Evolutionary conservation across 306 rosid genomes (phyloP), one percentile per base, ranked within the genome.

Genomic region (Crataegus laevigata): DNA sequence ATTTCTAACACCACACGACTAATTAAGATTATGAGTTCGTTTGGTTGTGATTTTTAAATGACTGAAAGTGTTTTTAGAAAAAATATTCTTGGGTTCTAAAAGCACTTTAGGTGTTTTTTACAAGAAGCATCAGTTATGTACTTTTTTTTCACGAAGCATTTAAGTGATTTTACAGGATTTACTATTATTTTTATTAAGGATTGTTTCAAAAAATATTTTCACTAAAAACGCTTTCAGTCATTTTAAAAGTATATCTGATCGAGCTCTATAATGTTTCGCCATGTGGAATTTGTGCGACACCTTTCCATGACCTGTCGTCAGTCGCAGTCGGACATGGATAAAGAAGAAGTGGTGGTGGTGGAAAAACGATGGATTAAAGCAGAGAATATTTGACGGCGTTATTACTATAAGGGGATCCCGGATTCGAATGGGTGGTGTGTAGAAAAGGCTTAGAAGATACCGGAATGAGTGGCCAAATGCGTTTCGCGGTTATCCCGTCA

Each of bases 381-480:
- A 30, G 32, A 14, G 50, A 74, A 45, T 43, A 32, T 74, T 47
- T 21, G 62, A 74, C 71, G 52, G 71, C 71, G 71, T 64, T 59
- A 32, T 29, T n/a, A 42, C 61, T 1, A 32, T 8, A 59, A 17
- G 2, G 11, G 10, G 36, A 4, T n/a, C n/a, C n/a, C n/a, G 24
- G 6, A 15, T 61, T 25, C 17, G 21, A 3, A 34, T 15, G 82
- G 42, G 69, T 57, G 59, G 72, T n/a, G n/a, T 1, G 25, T 4
- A 47, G 54, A 47, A 11, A 40, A 3, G 43, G 78, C 64, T 11
- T 79, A 0, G 64, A 30, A 29, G 63, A 26, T 55, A 55, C 78
- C 78, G 69, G 67, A 57, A 55, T 22, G 72, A 58, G 68, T 43
- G 82, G 82, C 82, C 69, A 52, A 42, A 30, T 15, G 19, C 52